Percentiles rank a stretch among this genome's conserved stretches.
phyloP scores from a whole-genome alignment of 805 yeast species.

The Kluyveromyces wickerhamii region DNA sequence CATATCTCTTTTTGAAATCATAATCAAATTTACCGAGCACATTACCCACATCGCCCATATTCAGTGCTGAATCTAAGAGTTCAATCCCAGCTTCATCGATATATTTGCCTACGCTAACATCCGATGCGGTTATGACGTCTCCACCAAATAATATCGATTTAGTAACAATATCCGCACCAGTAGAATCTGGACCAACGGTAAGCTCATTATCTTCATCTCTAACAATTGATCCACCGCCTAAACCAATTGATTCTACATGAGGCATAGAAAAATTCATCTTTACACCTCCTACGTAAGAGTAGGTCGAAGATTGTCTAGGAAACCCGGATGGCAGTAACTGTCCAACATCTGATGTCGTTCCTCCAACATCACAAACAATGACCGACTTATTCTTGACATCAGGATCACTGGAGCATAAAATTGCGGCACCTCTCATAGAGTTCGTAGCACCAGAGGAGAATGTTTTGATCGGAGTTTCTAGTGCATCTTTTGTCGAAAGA shows the following conservation, averaged over 20 bases:
- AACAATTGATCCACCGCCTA: conserved; percentile 44
- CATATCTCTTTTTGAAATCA: conserved; percentile 9
- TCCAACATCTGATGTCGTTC: conserved; percentile 46
- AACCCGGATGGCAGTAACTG: conserved; percentile 37
- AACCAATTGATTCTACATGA: conserved; percentile 41
- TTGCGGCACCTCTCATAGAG: conserved; percentile 41
- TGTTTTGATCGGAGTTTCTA: conserved; percentile 37
- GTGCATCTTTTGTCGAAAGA: conserved; percentile 33
- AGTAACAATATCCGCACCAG: conserved; percentile 34
- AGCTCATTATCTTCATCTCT: conserved; percentile 21
- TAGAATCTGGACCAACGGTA: conserved; percentile 42
- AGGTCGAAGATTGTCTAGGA: conserved; percentile 40
- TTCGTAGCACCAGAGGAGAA: conserved; percentile 44
- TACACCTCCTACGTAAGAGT: conserved; percentile 40
- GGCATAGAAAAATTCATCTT: conserved; percentile 45
- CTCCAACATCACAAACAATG: conserved; percentile 43
- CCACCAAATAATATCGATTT: conserved; percentile 39
- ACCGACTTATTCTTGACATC: conserved; percentile 22
- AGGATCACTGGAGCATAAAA: conserved; percentile 26
- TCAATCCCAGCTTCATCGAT: conserved; percentile 8
- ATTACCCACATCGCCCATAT: conserved; percentile 24
- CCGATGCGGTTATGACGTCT: conserved; percentile 33
- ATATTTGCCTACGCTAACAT: conserved; percentile 25
- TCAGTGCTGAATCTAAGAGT: conserved; percentile 10
- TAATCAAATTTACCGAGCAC: conserved; percentile 17